Evolutionary conservation across 163 green algal genomes (phyloP).

Genomic region (Scenedesmus sp.): DNA sequence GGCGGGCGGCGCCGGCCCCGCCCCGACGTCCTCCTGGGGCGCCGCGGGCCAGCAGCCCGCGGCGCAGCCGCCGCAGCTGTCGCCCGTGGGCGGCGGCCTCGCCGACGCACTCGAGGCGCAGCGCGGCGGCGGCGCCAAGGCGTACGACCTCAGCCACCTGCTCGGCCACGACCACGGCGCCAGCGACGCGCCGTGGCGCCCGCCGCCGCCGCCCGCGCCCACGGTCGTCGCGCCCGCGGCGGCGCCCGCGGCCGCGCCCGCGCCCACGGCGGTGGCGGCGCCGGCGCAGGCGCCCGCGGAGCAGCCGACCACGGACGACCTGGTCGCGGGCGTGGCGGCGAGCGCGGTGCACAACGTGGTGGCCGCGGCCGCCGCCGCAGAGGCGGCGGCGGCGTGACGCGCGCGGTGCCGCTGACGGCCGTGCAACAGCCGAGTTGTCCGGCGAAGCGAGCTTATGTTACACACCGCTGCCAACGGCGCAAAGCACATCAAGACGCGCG

Average conservation of each 20-base stretch:
- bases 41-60: too few relatives aligned
- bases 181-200: conserved; percentile 27
- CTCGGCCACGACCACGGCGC: background rate
- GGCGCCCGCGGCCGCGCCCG: background rate
- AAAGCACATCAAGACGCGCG: too few relatives aligned
- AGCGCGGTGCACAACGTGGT: conserved; percentile 14
- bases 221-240: conserved; percentile 7
- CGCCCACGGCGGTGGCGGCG: background rate
- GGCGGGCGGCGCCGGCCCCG: too few relatives aligned
- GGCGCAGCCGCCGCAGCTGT: too few relatives aligned
- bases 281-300: background rate
- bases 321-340: conserved; percentile 16
- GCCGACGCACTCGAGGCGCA: too few relatives aligned
- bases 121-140: background rate
- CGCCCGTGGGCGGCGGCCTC: too few relatives aligned
- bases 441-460: too few relatives aligned
- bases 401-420: too few relatives aligned
- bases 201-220: conserved; percentile 35
- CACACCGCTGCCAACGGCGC: too few relatives aligned
- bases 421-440: too few relatives aligned
- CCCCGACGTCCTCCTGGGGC: too few relatives aligned
- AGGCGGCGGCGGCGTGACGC: background rate
- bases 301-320: background rate
- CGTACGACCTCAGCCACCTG: conserved; percentile 36
- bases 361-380: background rate